Percentiles rank a stretch among this genome's conserved stretches.
phyloP scores from a whole-genome alignment of 495 filamentous ascomycete genomes.

The Aspergillus hancockii region DNA sequence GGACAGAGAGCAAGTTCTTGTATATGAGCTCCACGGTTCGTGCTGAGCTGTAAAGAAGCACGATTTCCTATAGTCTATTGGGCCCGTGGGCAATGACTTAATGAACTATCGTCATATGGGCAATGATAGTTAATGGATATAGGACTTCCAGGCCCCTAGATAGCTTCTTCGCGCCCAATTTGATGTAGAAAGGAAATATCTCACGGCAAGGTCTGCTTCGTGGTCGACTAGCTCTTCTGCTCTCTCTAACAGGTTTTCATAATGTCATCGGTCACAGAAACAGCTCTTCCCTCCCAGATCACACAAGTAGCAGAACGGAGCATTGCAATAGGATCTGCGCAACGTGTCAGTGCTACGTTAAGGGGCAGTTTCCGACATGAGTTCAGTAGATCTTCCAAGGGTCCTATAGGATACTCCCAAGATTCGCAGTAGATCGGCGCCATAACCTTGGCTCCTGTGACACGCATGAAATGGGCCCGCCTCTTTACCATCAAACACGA shows the following conservation, averaged over 20 bases:
- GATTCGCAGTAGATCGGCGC: constrained; percentile 54
- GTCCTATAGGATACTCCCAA: constrained; percentile 50
- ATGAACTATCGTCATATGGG: too few relatives aligned
- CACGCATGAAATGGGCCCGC: constrained; percentile 39
- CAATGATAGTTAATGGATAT: too few relatives aligned
- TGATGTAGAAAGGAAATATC: too few relatives aligned
- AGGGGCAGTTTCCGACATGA: too few relatives aligned
- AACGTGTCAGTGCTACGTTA: constrained; percentile 18
- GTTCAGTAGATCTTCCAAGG: constrained; percentile 15
- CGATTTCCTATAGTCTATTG: too few relatives aligned
- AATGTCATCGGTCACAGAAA: constrained; percentile 23
- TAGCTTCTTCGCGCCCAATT: too few relatives aligned
- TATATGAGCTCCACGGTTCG: too few relatives aligned
- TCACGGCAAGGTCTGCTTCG: not conserved
- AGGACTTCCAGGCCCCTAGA: too few relatives aligned
- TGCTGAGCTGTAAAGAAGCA: too few relatives aligned
- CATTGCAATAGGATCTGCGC: not conserved
- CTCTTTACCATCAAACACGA: constrained; percentile 51
- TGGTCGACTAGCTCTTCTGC: constrained; percentile 8
- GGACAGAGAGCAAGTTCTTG: too few relatives aligned
- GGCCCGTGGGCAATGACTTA: too few relatives aligned
- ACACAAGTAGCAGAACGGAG: not conserved
- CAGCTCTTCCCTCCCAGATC: not conserved
- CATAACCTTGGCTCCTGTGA: constrained; percentile 43
- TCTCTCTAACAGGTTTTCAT: constrained; percentile 19